phyloP scores from a whole-genome alignment of 1,284 basidiomycete species.

The Lentinus polychrous region DNA sequence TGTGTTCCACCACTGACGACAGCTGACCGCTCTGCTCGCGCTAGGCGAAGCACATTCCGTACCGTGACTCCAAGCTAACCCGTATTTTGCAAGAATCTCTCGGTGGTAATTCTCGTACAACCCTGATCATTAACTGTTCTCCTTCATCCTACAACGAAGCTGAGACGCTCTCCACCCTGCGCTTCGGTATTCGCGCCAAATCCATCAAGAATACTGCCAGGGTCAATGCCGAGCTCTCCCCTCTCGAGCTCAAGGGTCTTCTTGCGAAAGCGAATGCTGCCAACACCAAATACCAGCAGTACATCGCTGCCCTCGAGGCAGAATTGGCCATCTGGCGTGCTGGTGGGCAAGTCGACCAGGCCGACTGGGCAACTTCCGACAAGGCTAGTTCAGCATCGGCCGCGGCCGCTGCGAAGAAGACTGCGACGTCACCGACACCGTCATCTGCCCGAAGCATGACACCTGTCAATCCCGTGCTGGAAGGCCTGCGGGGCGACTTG shows the following conservation, averaged over 20 bases:
- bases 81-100: slow-evolving; percentile 99
- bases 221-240: slow-evolving; percentile 97
- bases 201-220: slow-evolving; percentile 99
- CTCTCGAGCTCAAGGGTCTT: slow-evolving; percentile 89
- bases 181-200: slow-evolving; percentile 98
- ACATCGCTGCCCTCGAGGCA: slow-evolving; percentile 86
- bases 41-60: slow-evolving; percentile 95
- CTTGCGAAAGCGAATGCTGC: slow-evolving; percentile 89
- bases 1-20: neutral
- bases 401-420: slow-evolving; percentile 48
- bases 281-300: slow-evolving; percentile 78
- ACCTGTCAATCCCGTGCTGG: slow-evolving; percentile 74
- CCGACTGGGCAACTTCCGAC: slow-evolving; percentile 75
- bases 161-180: slow-evolving; percentile 95
- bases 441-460: slow-evolving; percentile 67
- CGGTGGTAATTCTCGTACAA: slow-evolving; percentile 98
- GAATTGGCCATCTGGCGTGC: slow-evolving; percentile 89
- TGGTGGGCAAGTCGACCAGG: slow-evolving; percentile 82
- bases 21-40: neutral
- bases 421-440: slow-evolving; percentile 55
- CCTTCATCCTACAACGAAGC: slow-evolving; percentile 95
- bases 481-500: slow-evolving; percentile 64
- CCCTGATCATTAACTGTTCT: slow-evolving; percentile 98
- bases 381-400: slow-evolving; percentile 37
- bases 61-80: slow-evolving; percentile 98